Conservation (phyloP, 805 yeast species). For the Barnettozyma sucrosica region DNA sequence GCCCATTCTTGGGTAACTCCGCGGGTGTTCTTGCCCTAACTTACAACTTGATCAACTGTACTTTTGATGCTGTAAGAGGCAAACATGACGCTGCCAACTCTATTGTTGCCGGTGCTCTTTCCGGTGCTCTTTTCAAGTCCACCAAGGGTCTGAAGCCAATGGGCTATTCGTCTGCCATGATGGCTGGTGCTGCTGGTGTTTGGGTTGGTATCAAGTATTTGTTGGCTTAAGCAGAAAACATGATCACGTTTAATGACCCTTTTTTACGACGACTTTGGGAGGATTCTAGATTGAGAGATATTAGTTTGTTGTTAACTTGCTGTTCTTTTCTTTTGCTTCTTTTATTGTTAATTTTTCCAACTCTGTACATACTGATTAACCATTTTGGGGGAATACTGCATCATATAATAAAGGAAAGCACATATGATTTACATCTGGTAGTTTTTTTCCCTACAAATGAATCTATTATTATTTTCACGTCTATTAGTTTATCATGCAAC, state of each 20-base stretch:
- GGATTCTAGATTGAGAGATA: slow-evolving; percentile 1
- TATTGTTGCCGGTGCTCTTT: slow-evolving; percentile 79
- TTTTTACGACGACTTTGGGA: neutral
- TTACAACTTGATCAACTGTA: slow-evolving; percentile 78
- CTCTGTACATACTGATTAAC: neutral
- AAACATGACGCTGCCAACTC: slow-evolving; percentile 85
- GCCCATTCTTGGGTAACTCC: slow-evolving; percentile 91
- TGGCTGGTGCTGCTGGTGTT: slow-evolving; percentile 85
- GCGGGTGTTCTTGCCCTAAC: slow-evolving; percentile 91
- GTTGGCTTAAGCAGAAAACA: slow-evolving; percentile 7
- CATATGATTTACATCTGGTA: neutral
- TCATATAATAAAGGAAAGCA: neutral
- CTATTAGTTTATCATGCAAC: slow-evolving; percentile 6
- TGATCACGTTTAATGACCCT: neutral
- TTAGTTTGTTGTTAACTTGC: neutral
- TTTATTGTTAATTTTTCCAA: slow-evolving; percentile 1
- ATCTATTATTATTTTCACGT: neutral
- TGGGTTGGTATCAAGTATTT: slow-evolving; percentile 79
- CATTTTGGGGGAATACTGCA: neutral
- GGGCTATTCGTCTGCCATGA: slow-evolving; percentile 78
- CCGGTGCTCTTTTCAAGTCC: slow-evolving; percentile 89
- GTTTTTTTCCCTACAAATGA: neutral
- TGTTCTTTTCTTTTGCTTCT: neutral
- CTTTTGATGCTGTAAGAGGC: slow-evolving; percentile 77
- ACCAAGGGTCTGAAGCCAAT: slow-evolving; percentile 82